Base-by-base conservation (phyloP, 1,284 basidiomycete species). In the Mixia osmundae region DNA sequence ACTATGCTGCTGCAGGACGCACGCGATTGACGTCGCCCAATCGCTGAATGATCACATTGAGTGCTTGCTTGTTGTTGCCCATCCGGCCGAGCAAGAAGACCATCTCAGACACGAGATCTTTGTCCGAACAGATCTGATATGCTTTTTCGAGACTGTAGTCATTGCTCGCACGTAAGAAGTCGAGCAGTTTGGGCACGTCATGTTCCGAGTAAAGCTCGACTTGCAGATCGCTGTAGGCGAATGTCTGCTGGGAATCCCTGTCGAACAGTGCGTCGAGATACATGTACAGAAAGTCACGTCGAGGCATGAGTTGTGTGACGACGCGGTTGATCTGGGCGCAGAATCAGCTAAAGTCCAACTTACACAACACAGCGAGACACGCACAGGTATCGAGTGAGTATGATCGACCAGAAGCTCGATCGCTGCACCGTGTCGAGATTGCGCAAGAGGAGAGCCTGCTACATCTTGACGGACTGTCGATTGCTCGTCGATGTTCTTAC, bases 31-130 rank as follows among this genome's bases (percentile, higher is more conserved):
- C 91, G 53, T 97, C 87, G 0, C 76, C 82, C 3, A 97, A 63
- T 10, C 85, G 67, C 53, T 95, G 85, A 43, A 99, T 95, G 49
- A 99, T 95, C 20, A 99, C 66, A 40, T 74, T 78, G 41, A 99
- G 58, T 0, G 91, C 91, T 48, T 79, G 68, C 60, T 82, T 87
- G 57, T 94, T 94, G 56, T 95, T 80, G 5, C 91, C 91, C 76
- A 95, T 94, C 8, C 82, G 71, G 0, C 91, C 91, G 0, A 97
- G 71, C 1, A 97, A 64, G 61, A 94, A 97, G 5, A 99, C 89
- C 78, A 91, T 91, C 58, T 97, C 91, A 0, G 72, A 71, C 0
- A 99, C 85, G 27, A 82, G 68, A 50, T 89, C 83, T 25, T 72
- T 68, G 41, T 72, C 67, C 48, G 73, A 71, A 54, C 85, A 94